These are phyloP conservation scores for Aspergillus pseudotamarii DNA, from an alignment of 2,329 filamentous ascomycete species.

Conservation along the genomic window DNA sequence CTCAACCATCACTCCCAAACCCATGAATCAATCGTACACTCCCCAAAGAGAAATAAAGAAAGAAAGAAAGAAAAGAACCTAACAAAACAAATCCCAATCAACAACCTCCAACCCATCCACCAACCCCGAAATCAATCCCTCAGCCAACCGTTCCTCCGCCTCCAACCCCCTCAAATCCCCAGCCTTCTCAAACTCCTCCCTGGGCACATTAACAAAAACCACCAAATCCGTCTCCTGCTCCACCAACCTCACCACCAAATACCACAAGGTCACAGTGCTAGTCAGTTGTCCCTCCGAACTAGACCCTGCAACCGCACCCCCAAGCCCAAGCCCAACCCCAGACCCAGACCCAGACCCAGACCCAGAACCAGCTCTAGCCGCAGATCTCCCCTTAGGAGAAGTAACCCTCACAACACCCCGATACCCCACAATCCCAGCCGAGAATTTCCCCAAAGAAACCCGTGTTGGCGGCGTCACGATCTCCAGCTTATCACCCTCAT, in stretches of 20 bases:
- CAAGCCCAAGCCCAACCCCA: conserved; percentile 17
- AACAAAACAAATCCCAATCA: conserved; percentile 75
- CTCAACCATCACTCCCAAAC: background rate
- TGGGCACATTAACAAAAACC: conserved; percentile 85
- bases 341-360: conserved; percentile 7
- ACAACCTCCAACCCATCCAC: conserved; percentile 75
- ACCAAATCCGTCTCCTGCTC: conserved; percentile 77
- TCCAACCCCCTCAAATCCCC: conserved; percentile 70
- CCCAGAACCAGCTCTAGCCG: background rate
- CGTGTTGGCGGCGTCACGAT: conserved; percentile 69
- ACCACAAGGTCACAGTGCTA: conserved; percentile 66
- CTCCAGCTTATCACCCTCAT: conserved; percentile 64
- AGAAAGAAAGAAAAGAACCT: background rate
- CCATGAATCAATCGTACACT: background rate
- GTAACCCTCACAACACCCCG: conserved; percentile 33
- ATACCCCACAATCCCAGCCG: conserved; percentile 24
- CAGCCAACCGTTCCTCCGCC: conserved; percentile 61
- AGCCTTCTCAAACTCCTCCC: conserved; percentile 71
- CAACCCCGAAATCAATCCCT: conserved; percentile 50
- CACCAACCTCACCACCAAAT: conserved; percentile 76
- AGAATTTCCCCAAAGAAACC: conserved; percentile 50
- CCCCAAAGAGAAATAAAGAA: background rate
- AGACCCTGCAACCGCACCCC: conserved; percentile 22
- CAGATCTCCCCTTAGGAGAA: conserved; percentile 20
- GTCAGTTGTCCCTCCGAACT: conserved; percentile 24